Percentiles rank a stretch among this genome's conserved stretches.
Conservation (phyloP, 176 grass and related monocot genomes). For the Thinopyrum elongatum region DNA sequence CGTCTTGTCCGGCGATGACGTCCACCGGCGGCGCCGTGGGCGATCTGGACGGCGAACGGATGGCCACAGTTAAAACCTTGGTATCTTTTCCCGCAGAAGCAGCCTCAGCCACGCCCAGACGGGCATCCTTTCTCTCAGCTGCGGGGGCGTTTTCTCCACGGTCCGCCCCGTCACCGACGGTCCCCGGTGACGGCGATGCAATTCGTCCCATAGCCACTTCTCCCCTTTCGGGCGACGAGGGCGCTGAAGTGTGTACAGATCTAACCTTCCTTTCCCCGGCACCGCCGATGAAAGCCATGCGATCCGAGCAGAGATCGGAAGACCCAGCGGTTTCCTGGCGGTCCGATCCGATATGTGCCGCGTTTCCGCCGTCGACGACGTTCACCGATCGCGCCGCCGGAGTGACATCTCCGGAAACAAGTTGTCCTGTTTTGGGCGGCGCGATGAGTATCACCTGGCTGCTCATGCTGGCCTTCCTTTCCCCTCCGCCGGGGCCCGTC, state of each 20-base stretch:
- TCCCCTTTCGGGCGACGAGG: background rate
- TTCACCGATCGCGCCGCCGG: too few species aligned
- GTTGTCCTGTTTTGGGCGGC: background rate
- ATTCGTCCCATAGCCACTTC: background rate
- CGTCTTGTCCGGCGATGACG: background rate
- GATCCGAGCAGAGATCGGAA: background rate
- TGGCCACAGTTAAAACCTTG: background rate
- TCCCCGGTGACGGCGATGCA: background rate
- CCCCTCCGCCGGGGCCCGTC: background rate
- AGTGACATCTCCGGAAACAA: background rate
- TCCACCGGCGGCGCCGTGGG: background rate
- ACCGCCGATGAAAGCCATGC: background rate
- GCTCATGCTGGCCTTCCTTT: background rate
- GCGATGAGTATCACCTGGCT: background rate
- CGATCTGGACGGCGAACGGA: background rate
- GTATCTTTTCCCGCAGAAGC: background rate
- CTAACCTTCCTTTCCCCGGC: too few species aligned
- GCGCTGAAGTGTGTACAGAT: background rate
- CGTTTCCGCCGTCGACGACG: background rate
- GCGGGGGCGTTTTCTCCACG: background rate
- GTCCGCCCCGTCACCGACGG: background rate
- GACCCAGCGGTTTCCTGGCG: background rate
- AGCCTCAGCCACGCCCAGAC: background rate
- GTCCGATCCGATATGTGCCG: background rate
- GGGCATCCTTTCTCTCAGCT: background rate